Evolutionary conservation across 1,284 basidiomycete species (phyloP).

Genomic region (Heterobasidion parviporum): DNA sequence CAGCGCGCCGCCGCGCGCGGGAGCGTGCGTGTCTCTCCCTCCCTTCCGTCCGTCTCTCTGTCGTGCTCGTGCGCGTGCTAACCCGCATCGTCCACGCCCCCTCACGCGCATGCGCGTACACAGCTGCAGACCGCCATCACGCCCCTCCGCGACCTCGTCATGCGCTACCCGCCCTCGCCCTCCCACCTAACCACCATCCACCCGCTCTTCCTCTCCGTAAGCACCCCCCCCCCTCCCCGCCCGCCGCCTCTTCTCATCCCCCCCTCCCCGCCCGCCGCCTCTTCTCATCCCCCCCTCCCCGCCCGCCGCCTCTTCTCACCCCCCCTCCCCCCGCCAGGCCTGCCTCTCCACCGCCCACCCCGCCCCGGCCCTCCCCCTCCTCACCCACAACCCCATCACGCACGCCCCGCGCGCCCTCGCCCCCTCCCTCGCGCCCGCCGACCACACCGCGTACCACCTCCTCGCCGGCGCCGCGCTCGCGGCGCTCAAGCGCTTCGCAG

Average conservation of each 20-base stretch:
- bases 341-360: constrained; percentile 44
- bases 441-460: constrained; percentile 75
- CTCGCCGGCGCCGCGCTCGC: constrained; percentile 57
- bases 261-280: background rate
- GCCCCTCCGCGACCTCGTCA: constrained; percentile 50
- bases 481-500: constrained; percentile 50
- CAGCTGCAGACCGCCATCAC: constrained; percentile 38
- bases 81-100: too few relatives aligned
- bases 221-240: constrained; percentile 3
- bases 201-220: constrained; percentile 36
- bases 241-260: background rate
- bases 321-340: constrained; percentile 13
- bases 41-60: too few relatives aligned
- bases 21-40: constrained; percentile 14
- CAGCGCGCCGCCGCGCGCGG: constrained; percentile 15
- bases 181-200: constrained; percentile 65
- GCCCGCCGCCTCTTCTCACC: background rate
- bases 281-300: background rate
- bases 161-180: constrained; percentile 46
- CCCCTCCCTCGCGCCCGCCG: constrained; percentile 55
- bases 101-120: too few relatives aligned
- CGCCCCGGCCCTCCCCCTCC: constrained; percentile 46
- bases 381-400: constrained; percentile 42
- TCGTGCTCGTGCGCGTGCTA: too few relatives aligned
- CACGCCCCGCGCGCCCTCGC: constrained; percentile 42